These are phyloP conservation scores for Yarrowia sp. DNA, from an alignment of 805 yeast genomes.

Conservation along the genomic window DNA sequence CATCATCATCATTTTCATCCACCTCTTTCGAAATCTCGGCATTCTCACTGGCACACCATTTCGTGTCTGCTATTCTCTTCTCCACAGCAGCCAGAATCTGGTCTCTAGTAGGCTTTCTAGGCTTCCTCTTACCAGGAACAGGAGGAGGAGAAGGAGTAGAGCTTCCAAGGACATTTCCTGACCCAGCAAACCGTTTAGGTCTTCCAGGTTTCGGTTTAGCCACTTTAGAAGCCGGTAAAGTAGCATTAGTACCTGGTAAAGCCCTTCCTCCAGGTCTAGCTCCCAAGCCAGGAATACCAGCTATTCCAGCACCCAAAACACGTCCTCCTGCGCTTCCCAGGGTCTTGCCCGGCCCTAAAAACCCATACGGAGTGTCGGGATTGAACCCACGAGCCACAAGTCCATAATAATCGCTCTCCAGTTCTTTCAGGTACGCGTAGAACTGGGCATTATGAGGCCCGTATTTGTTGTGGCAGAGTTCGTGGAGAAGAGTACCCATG, in stretches of 20 bases:
- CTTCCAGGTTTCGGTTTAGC: not conserved
- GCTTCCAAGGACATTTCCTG: not conserved
- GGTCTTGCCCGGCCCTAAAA: not conserved
- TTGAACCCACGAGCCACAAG: constrained; percentile 44
- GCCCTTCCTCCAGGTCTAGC: not conserved
- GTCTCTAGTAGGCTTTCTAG: constrained; percentile 41
- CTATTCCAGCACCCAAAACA: not conserved
- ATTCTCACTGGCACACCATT: constrained; percentile 34
- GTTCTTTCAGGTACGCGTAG: constrained; percentile 61
- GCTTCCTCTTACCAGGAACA: constrained; percentile 37
- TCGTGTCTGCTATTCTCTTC: constrained; percentile 42
- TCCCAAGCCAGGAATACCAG: constrained; percentile 6
- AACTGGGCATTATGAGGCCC: constrained; percentile 82
- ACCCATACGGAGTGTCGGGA: not conserved
- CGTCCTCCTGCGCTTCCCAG: constrained; percentile 4
- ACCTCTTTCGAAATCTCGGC: constrained; percentile 24
- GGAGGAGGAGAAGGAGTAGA: constrained; percentile 13
- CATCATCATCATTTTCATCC: constrained; percentile 17
- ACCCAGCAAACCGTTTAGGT: not conserved
- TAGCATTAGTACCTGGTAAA: not conserved
- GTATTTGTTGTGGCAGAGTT: constrained; percentile 70
- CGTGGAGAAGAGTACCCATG: constrained; percentile 84
- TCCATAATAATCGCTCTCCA: constrained; percentile 49
- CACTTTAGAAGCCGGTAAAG: not conserved
- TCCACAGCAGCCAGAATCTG: constrained; percentile 62